phyloP scores from a whole-genome alignment of 164 flowering plant species.

The Protea cynaroides region DNA sequence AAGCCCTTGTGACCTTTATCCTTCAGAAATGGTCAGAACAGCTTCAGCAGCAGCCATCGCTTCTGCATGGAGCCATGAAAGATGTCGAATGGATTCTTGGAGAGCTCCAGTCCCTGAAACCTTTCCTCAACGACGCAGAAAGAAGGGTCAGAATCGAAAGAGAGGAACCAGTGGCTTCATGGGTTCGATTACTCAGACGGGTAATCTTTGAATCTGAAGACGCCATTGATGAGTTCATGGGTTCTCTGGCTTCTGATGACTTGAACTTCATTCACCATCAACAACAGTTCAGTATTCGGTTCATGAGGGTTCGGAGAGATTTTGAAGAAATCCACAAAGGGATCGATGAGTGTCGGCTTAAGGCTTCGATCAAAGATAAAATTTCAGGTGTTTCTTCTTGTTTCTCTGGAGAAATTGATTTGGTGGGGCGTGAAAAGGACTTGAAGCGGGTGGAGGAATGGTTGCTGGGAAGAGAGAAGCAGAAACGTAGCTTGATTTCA shows the following conservation, averaged over 20 bases:
- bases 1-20: background rate
- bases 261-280: too few species aligned
- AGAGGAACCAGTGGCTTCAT: background rate
- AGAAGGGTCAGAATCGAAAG: background rate
- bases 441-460: too few species aligned
- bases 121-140: background rate
- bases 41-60: background rate
- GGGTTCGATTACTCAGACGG: background rate
- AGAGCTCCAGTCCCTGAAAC: background rate
- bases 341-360: too few species aligned
- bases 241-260: background rate
- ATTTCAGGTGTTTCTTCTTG: too few species aligned
- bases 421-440: too few species aligned
- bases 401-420: too few species aligned
- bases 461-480: too few species aligned
- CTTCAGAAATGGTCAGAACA: background rate
- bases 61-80: background rate
- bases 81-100: background rate
- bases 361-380: too few species aligned
- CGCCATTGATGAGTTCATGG: constrained; percentile 4
- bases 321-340: too few species aligned
- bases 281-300: too few species aligned
- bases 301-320: too few species aligned
- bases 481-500: too few species aligned
- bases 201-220: constrained; percentile 1